Evolutionary conservation across 2,329 filamentous ascomycete genomes (phyloP).

Genomic region (Ceratocystis albifundus): DNA sequence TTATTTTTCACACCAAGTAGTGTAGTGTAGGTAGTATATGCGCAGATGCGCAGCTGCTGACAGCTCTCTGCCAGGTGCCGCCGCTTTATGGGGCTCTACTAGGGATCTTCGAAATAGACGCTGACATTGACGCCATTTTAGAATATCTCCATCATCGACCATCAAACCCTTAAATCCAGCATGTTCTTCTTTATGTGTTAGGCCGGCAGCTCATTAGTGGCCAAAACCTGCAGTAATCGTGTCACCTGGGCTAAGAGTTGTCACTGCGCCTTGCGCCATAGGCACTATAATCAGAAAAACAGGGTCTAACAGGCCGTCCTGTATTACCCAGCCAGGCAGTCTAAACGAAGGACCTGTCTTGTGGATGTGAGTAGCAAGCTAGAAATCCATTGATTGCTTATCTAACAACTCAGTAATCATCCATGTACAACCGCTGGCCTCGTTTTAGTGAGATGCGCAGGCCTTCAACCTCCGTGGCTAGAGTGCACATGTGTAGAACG

Average conservation of each 20-base stretch:
- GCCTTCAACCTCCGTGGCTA: neutral
- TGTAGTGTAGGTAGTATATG: too few relatives aligned
- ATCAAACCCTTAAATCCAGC: too few relatives aligned
- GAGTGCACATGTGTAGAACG: neutral
- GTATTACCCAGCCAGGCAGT: neutral
- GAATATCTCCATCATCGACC: neutral
- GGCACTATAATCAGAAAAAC: neutral
- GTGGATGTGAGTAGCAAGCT: neutral
- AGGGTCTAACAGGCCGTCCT: neutral
- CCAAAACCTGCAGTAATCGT: neutral
- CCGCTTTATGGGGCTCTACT: neutral
- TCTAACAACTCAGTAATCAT: neutral
- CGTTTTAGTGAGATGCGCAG: neutral
- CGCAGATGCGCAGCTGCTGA: neutral
- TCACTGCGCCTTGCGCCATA: neutral
- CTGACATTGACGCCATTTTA: conserved; percentile 3
- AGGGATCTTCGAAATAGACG: neutral
- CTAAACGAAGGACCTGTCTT: neutral
- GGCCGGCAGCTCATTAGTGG: too few relatives aligned
- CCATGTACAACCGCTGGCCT: conserved; percentile 1
- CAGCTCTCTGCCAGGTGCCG: neutral
- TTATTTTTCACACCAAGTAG: neutral
- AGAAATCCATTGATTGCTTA: neutral
- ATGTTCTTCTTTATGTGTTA: too few relatives aligned
- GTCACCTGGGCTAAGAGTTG: neutral